A percentile compares a stretch with the other conserved stretches of the same genome.
Evolutionary conservation across 805 yeast genomes (phyloP).

Genomic region (Candida cerambycidarum): DNA sequence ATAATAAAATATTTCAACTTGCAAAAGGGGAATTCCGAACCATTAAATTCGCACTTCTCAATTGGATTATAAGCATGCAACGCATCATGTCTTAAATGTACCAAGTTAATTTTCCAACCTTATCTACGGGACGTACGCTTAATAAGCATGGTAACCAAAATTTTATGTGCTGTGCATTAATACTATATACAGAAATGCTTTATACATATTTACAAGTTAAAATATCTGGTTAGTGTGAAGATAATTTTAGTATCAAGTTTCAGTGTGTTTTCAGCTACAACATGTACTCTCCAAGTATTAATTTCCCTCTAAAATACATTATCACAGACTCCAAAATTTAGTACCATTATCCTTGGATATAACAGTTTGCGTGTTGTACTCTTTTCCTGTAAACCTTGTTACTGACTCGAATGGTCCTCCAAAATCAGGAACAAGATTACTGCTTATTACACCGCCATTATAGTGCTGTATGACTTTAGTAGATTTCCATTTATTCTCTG

Average conservation of each 20-base stretch:
- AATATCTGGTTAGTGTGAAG: too few species aligned
- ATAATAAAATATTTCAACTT: background rate
- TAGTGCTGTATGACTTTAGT: constrained; percentile 19
- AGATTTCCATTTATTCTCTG: constrained; percentile 21
- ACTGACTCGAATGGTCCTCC: constrained; percentile 8
- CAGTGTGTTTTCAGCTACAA: too few species aligned
- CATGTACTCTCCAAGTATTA: too few species aligned
- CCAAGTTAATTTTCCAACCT: background rate
- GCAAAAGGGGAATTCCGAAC: background rate
- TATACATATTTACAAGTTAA: too few species aligned
- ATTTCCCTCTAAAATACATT: background rate
- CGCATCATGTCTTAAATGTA: background rate
- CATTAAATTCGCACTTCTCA: background rate
- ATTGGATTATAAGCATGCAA: too few species aligned
- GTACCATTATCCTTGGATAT: background rate
- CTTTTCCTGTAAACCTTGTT: constrained; percentile 4
- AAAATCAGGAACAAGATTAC: constrained; percentile 18
- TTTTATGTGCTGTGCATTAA: too few species aligned
- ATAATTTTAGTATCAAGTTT: too few species aligned
- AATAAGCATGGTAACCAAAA: too few species aligned
- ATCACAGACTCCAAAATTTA: background rate
- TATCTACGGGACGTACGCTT: background rate
- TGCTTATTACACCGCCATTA: constrained; percentile 17
- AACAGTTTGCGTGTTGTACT: background rate
- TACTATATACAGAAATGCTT: too few species aligned